Percentiles rank a stretch among this genome's conserved stretches.
phyloP scores from a whole-genome alignment of 306 rosid species.

The Trifolium pratense region DNA sequence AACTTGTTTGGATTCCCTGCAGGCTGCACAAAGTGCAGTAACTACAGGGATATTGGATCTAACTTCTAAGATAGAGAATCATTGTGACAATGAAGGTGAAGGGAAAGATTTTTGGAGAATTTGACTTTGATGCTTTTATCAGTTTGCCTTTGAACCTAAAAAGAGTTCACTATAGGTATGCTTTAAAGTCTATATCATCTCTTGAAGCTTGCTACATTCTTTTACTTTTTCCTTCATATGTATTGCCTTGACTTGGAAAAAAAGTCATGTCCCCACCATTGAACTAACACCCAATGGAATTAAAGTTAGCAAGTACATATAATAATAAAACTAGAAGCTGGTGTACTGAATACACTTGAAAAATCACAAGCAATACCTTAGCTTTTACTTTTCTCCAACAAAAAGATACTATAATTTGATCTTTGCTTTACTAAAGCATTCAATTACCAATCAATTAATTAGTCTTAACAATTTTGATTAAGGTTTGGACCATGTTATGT shows the following conservation, averaged over 20 bases:
- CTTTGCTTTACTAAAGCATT: constrained; percentile 32
- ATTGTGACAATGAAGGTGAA: constrained; percentile 21
- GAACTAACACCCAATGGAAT: constrained; percentile 46
- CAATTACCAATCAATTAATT: constrained; percentile 38
- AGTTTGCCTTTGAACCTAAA: constrained; percentile 33
- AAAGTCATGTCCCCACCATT: constrained; percentile 57
- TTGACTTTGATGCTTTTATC: constrained; percentile 25
- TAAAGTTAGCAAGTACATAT: constrained; percentile 48
- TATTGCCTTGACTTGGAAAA: constrained; percentile 72
- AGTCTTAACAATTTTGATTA: constrained; percentile 45
- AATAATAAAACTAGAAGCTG: constrained; percentile 40
- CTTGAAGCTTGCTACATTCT: constrained; percentile 23
- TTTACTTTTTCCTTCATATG: constrained; percentile 26
- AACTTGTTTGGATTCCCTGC: not conserved
- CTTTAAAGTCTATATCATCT: not conserved
- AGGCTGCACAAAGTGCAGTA: not conserved
- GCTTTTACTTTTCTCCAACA: constrained; percentile 70
- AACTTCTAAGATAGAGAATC: not conserved
- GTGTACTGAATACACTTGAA: constrained; percentile 42
- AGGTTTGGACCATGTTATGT: constrained; percentile 40
- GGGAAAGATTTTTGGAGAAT: constrained; percentile 3
- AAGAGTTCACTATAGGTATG: not conserved
- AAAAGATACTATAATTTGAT: constrained; percentile 54
- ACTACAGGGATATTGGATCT: not conserved
- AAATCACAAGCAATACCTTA: constrained; percentile 51